Evolutionary conservation across 1,284 basidiomycete species (phyloP).

Genomic region (Termitomyces sp.): DNA sequence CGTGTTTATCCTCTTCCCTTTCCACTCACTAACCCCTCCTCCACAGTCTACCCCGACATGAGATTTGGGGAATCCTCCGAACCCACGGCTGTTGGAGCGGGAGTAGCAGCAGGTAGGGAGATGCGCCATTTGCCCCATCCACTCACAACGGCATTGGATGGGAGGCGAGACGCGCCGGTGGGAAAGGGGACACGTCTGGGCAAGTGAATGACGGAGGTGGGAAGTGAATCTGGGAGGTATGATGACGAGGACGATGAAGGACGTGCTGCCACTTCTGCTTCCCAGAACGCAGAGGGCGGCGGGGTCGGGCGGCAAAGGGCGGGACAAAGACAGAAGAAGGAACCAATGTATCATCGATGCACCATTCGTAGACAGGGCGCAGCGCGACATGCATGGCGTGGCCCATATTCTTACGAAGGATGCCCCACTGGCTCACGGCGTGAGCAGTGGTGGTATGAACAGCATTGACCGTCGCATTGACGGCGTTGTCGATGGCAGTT

Average conservation of each 20-base stretch:
- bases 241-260: not conserved
- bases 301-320: not conserved
- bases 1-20: no score
- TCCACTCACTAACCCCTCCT: not conserved
- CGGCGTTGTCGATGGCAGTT: not conserved
- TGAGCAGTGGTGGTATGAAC: not conserved
- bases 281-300: not conserved
- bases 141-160: not conserved
- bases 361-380: not conserved
- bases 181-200: not conserved
- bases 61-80: slow-evolving; percentile 43
- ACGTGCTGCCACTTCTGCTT: not conserved
- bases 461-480: not conserved
- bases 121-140: not conserved
- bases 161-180: not conserved
- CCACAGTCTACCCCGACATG: slow-evolving; percentile 31
- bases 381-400: not conserved
- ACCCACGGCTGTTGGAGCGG: not conserved
- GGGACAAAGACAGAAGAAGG: no score
- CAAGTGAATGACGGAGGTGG: not conserved
- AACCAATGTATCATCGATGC: not conserved
- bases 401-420: not conserved
- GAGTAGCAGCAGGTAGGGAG: not conserved
- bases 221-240: not conserved
- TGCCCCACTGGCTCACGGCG: not conserved